These are phyloP conservation scores for Plenodomus biglobosus DNA, from an alignment of 2,329 filamentous ascomycete genomes.

Conservation along the genomic window DNA sequence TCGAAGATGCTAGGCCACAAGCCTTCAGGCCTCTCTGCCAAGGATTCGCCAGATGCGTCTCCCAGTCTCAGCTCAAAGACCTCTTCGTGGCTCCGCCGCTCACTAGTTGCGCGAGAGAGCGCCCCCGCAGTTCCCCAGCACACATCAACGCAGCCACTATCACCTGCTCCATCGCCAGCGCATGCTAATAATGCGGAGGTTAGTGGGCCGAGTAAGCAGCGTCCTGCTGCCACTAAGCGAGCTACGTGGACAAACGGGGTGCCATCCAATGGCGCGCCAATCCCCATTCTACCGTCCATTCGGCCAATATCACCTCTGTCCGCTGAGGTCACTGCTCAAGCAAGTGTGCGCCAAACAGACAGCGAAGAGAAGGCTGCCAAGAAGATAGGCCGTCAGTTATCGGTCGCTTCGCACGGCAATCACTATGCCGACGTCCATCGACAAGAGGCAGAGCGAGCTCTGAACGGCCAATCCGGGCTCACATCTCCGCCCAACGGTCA, in stretches of 20 bases:
- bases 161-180: constrained; percentile 47
- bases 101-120: constrained; percentile 77
- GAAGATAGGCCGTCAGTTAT: constrained; percentile 94
- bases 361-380: constrained; percentile 70
- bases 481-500: constrained; percentile 76
- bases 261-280: constrained; percentile 76
- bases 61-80: constrained; percentile 73
- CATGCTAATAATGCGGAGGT: constrained; percentile 50
- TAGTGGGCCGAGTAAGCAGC: constrained; percentile 52
- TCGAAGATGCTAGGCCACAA: constrained; percentile 85
- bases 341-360: constrained; percentile 62
- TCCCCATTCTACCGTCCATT: constrained; percentile 94
- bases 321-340: constrained; percentile 87
- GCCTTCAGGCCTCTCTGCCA: constrained; percentile 76
- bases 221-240: constrained; percentile 70
- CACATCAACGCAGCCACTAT: constrained; percentile 44
- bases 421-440: constrained; percentile 89
- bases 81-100: constrained; percentile 92
- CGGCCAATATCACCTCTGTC: constrained; percentile 95
- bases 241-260: constrained; percentile 89
- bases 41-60: constrained; percentile 57
- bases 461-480: constrained; percentile 78
- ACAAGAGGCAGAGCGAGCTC: constrained; percentile 84
- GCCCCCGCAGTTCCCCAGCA: constrained; percentile 61
- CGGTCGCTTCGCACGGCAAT: constrained; percentile 86